A percentile compares a stretch with the other conserved stretches of the same genome.
These are phyloP conservation scores for Prunus dulcis DNA, from an alignment of 306 rosid species.

Conservation along the genomic window DNA sequence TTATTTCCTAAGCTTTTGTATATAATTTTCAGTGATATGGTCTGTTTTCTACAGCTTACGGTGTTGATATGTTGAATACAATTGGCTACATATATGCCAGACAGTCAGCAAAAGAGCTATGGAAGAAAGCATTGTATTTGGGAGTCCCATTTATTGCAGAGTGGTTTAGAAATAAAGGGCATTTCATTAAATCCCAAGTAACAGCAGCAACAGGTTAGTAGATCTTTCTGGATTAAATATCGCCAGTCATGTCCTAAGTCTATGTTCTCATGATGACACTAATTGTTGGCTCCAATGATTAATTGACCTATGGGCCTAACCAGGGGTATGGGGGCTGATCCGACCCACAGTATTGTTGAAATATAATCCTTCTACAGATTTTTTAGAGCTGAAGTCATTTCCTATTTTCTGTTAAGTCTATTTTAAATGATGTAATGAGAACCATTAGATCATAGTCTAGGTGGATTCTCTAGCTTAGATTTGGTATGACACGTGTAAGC, in stretches of 20 bases:
- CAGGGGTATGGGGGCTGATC: not conserved
- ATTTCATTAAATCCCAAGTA: slow-evolving; percentile 93
- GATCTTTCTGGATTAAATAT: slow-evolving; percentile 14
- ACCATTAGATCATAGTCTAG: no score
- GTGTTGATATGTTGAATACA: slow-evolving; percentile 90
- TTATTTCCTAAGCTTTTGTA: not conserved
- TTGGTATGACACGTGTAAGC: no score
- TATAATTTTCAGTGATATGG: slow-evolving; percentile 8
- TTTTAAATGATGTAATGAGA: no score
- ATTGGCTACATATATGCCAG: slow-evolving; percentile 95
- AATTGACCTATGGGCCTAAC: slow-evolving; percentile 2
- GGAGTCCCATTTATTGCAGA: slow-evolving; percentile 97
- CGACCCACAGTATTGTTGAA: slow-evolving; percentile 3
- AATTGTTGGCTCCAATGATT: not conserved
- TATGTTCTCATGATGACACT: slow-evolving; percentile 10
- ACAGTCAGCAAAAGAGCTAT: slow-evolving; percentile 86
- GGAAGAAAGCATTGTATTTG: slow-evolving; percentile 92
- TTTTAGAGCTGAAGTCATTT: no score
- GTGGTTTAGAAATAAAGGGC: slow-evolving; percentile 99
- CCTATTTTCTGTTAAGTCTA: no score
- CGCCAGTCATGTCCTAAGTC: not conserved
- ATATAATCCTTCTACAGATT: no score
- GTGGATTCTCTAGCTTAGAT: no score
- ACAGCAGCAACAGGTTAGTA: slow-evolving; percentile 95
- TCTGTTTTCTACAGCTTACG: slow-evolving; percentile 66